phyloP scores from a whole-genome alignment of 805 yeast genomes.

The Candida parachauliodes region DNA sequence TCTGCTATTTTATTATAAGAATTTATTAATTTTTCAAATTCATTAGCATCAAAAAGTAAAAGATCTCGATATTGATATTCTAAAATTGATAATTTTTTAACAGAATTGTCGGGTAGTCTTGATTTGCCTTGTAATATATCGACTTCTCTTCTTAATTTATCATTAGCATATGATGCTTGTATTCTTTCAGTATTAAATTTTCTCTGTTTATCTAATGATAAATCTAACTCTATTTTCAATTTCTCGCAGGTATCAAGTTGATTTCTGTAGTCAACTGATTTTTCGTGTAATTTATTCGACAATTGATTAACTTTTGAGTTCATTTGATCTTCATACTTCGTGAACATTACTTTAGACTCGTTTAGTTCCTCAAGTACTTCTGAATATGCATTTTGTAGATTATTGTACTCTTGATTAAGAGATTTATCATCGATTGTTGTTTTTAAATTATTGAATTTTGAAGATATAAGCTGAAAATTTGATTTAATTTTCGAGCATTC shows the following conservation, averaged over 20 bases:
- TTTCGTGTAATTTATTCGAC: conserved; percentile 19
- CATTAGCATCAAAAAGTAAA: conserved; percentile 38
- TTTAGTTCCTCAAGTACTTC: conserved; percentile 24
- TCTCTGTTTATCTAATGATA: conserved; percentile 43
- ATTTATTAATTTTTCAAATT: conserved; percentile 47
- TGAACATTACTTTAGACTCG: not conserved
- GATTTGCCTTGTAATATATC: conserved; percentile 26
- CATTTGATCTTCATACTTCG: conserved; percentile 11
- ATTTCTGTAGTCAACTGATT: conserved; percentile 11
- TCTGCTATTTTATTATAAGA: conserved; percentile 56
- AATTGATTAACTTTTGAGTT: conserved; percentile 20
- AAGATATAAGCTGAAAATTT: conserved; percentile 17
- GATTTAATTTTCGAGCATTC: conserved; percentile 18
- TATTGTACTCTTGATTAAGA: conserved; percentile 15
- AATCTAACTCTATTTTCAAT: conserved; percentile 34
- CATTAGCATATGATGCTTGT: conserved; percentile 38
- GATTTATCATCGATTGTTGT: conserved; percentile 7
- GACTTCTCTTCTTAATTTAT: conserved; percentile 37
- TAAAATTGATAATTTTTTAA: conserved; percentile 23
- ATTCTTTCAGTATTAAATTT: conserved; percentile 42
- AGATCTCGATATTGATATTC: conserved; percentile 43
- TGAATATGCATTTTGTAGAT: conserved; percentile 15
- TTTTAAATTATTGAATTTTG: conserved; percentile 19
- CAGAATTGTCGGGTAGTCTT: too few relatives aligned
- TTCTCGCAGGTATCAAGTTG: conserved; percentile 19